phyloP scores from a whole-genome alignment of 768 basidiomycete species.

The Termitomyces heimii region DNA sequence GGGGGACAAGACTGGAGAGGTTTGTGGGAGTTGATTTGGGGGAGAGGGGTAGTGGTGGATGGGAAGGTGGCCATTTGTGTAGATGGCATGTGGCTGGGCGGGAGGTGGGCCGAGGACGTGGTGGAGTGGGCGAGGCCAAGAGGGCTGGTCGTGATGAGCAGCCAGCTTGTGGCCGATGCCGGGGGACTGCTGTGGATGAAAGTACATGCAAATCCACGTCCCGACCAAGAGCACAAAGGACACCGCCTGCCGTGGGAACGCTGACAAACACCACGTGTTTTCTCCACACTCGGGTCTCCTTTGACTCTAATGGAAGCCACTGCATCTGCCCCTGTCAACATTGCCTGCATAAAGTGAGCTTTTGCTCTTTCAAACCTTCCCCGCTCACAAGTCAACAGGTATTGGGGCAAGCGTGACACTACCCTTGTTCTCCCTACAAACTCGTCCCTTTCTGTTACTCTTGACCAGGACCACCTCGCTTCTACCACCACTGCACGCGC shows the following conservation, averaged over 20 bases:
- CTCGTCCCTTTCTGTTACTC: slow-evolving; percentile 95
- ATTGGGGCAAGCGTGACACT: slow-evolving; percentile 99
- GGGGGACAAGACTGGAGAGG: too few species aligned
- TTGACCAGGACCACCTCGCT: slow-evolving; percentile 92
- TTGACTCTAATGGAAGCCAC: slow-evolving; percentile 50
- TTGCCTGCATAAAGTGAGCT: slow-evolving; percentile 93
- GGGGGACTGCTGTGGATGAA: slow-evolving; percentile 80
- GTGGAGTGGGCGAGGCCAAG: slow-evolving; percentile 64
- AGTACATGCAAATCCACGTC: slow-evolving; percentile 64
- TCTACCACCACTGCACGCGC: slow-evolving; percentile 91
- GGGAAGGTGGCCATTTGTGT: slow-evolving; percentile 67
- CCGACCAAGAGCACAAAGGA: slow-evolving; percentile 16
- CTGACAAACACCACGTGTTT: slow-evolving; percentile 15
- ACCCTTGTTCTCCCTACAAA: slow-evolving; percentile 95
- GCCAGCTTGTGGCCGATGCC: slow-evolving; percentile 73
- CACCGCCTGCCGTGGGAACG: slow-evolving; percentile 15
- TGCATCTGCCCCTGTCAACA: slow-evolving; percentile 91
- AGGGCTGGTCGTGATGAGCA: slow-evolving; percentile 68
- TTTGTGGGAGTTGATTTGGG: too few species aligned
- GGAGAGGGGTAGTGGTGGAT: slow-evolving; percentile 77
- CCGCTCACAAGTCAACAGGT: slow-evolving; percentile 41
- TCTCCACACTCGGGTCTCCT: too few species aligned
- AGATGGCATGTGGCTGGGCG: slow-evolving; percentile 57
- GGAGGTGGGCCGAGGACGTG: slow-evolving; percentile 39
- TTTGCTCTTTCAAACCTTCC: too few species aligned